Base-by-base conservation (phyloP, 495 filamentous ascomycete species). In the Penicillium angulare region DNA sequence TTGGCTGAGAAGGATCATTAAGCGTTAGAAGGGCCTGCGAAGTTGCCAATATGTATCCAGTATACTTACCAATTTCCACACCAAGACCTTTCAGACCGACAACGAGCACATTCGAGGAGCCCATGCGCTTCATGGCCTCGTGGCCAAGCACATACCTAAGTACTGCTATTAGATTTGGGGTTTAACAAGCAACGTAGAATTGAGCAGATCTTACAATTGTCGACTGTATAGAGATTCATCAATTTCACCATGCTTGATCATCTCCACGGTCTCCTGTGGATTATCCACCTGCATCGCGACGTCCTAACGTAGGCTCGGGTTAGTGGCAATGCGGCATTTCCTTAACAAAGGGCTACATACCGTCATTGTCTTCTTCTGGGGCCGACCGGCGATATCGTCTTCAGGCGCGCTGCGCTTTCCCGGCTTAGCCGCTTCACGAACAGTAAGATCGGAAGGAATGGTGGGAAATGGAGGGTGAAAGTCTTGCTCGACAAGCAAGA, bases 51-150 rank as follows among this genome's bases (percentile, higher is more conserved):
- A 36, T 10, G 41, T 15, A 17, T 35, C 10, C n/a, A 20, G 31
- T 13, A 46, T 51, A 67, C 78, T 55, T 67, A 85, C 82, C 82
- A 63, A 99, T 96, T 72, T 99, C 95, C 41, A 96, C 91, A 72
- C 95, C 95, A 26, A 99, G 81, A 16, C 95, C 93, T 66, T 91
- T 90, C 57, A 97, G 72, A 45, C 95, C 95, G 44, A 90, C 88
- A 44, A 99, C 82, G 16, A 99, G 86, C 36, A 99, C 83, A 67
- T 97, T 91, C 17, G 95, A 97, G 42, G 90, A 87, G 66, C 91
- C 81, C 95, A 99, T 99, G 48, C 92, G 88, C 76, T 95, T 97
- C 95, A 99, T 99, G 45, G 95, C 95, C 76, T 99, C 95, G 71
- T 97, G 95, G 24, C 95, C 95, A 50, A 99, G 83, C 43, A 98